Percentiles rank a stretch among this genome's conserved stretches.
phyloP scores from a whole-genome alignment of 2,329 filamentous ascomycete genomes.

The Fusarium secorum region DNA sequence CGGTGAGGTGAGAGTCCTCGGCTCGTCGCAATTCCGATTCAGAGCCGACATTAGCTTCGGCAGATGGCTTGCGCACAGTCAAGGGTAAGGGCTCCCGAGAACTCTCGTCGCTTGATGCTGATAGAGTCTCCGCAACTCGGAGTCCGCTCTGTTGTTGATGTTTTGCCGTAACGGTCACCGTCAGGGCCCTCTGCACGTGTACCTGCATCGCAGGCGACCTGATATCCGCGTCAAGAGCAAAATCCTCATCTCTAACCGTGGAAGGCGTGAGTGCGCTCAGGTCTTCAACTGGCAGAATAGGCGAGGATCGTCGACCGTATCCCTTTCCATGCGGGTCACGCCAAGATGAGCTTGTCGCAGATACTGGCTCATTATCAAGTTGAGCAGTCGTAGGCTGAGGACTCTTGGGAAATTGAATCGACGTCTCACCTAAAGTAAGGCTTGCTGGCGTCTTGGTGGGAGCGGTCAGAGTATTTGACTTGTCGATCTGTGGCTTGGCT shows the following conservation, averaged over 20 bases:
- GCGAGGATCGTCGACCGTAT: conserved; percentile 56
- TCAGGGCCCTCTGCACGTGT: conserved; percentile 52
- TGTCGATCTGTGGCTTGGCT: not conserved
- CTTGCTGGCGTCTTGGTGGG: conserved; percentile 5
- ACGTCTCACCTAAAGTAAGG: not conserved
- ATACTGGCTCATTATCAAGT: conserved; percentile 4
- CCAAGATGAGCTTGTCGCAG: conserved; percentile 5
- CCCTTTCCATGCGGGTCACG: conserved; percentile 4
- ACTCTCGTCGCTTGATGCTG: conserved; percentile 39
- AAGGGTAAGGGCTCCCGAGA: conserved; percentile 51
- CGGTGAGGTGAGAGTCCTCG: conserved; percentile 16
- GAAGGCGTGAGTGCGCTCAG: conserved; percentile 43
- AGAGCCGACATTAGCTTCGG: conserved; percentile 15
- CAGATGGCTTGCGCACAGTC: conserved; percentile 54
- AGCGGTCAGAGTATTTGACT: not conserved
- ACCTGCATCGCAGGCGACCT: conserved; percentile 58
- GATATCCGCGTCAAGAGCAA: conserved; percentile 57
- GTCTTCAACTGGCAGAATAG: conserved; percentile 55
- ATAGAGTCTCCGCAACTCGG: conserved; percentile 24
- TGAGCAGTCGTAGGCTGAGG: not conserved
- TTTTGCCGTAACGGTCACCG: conserved; percentile 44
- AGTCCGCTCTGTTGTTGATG: conserved; percentile 20
- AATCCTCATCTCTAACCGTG: conserved; percentile 52
- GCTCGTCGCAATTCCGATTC: conserved; percentile 13
- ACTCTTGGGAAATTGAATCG: conserved; percentile 14